Percentiles rank a stretch among this genome's conserved stretches.
phyloP scores from a whole-genome alignment of 116 monocot genomes.

The Dioscorea cayenensis region DNA sequence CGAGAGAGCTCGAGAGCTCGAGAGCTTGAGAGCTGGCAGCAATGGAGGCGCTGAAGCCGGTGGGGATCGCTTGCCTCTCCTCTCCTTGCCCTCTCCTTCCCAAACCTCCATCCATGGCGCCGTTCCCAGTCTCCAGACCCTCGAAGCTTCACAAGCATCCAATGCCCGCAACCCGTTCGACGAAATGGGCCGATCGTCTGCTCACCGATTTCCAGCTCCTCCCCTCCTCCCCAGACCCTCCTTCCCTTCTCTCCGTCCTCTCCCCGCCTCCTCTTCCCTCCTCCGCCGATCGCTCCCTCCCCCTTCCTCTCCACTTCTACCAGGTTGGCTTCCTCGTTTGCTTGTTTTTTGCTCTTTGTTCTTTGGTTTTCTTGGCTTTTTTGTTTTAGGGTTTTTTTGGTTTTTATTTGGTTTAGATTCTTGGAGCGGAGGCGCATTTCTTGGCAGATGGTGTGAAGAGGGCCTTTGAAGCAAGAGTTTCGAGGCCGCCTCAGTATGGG shows the following conservation, averaged over 20 bases:
- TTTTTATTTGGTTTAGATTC: constrained; percentile 30
- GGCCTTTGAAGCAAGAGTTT: constrained; percentile 54
- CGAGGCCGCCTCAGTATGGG: constrained; percentile 54
- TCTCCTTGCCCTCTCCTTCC: constrained; percentile 2
- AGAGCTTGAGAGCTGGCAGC: neutral
- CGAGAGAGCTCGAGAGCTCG: neutral
- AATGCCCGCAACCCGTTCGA: constrained; percentile 24
- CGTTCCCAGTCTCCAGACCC: neutral
- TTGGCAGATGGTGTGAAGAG: constrained; percentile 70
- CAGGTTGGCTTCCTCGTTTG: constrained; percentile 10
- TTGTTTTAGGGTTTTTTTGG: neutral
- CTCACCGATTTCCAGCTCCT: constrained; percentile 64
- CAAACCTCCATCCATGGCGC: neutral
- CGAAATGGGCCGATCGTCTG: constrained; percentile 85
- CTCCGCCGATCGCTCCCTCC: constrained; percentile 21
- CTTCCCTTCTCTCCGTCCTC: neutral
- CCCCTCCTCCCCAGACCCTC: neutral
- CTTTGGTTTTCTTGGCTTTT: neutral
- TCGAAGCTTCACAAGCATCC: neutral
- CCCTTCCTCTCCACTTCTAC: constrained; percentile 49
- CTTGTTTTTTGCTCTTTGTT: neutral
- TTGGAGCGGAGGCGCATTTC: constrained; percentile 89
- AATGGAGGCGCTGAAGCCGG: constrained; percentile 3
- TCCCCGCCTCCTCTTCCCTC: constrained; percentile 8
- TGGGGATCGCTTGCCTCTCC: neutral